Evolutionary conservation across 805 yeast species (phyloP).

Genomic region (Schwanniomyces sp.): DNA sequence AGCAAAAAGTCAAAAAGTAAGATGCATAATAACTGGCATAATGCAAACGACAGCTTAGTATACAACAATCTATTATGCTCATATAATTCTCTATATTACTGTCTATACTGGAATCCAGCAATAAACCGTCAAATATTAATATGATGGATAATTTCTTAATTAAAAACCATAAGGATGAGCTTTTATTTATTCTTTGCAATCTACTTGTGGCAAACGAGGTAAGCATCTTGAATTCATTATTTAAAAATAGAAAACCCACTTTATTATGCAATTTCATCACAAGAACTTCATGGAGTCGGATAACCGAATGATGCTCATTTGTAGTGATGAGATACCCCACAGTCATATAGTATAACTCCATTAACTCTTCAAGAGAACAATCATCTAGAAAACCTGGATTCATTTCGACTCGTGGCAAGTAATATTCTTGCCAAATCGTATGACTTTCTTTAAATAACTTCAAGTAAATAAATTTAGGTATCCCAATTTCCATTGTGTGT

Average conservation of each 20-base stretch:
- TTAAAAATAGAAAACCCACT: slow-evolving; percentile 8
- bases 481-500: slow-evolving; percentile 27
- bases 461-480: slow-evolving; percentile 29
- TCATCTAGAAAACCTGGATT: neutral
- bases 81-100: neutral
- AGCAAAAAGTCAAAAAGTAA: slow-evolving; percentile 30
- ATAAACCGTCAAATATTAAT: slow-evolving; percentile 8
- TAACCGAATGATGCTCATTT: slow-evolving; percentile 35
- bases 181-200: slow-evolving; percentile 36
- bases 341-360: slow-evolving; percentile 26
- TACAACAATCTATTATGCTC: slow-evolving; percentile 12
- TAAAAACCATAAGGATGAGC: slow-evolving; percentile 37
- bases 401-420: neutral
- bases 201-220: slow-evolving; percentile 29
- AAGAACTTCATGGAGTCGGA: slow-evolving; percentile 27
- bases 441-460: slow-evolving; percentile 33
- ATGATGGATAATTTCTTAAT: slow-evolving; percentile 23
- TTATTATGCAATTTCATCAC: slow-evolving; percentile 9
- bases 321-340: slow-evolving; percentile 36
- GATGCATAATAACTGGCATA: slow-evolving; percentile 41
- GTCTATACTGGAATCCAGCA: neutral
- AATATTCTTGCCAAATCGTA: slow-evolving; percentile 19
- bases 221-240: slow-evolving; percentile 27
- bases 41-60: slow-evolving; percentile 33
- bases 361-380: slow-evolving; percentile 4